These are phyloP conservation scores for Adiantum capillusveneris DNA, from an alignment of 75 land plant genomes.

Conservation along the genomic window DNA sequence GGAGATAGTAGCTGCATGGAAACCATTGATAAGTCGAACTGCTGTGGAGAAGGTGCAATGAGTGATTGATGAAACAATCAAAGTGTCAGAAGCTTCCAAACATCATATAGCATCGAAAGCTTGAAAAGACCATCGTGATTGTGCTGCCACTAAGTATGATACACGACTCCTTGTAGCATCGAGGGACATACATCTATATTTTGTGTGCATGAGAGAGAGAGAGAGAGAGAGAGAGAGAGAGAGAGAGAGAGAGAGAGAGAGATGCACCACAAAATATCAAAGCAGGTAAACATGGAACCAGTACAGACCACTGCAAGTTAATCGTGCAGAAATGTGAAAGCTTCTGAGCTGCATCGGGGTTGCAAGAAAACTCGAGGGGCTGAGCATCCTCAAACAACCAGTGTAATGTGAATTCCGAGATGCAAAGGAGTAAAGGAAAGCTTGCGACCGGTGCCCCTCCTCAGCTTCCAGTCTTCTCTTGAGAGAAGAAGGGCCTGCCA, in stretches of 20 bases:
- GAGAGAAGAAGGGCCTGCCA: background rate
- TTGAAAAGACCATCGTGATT: background rate
- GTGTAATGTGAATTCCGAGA: background rate
- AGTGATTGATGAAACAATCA: background rate
- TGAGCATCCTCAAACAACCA: background rate
- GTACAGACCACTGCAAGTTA: constrained; percentile 4
- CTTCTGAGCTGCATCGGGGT: background rate
- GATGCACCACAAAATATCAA: background rate
- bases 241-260: background rate
- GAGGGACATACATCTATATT: background rate
- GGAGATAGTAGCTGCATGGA: constrained; percentile 44
- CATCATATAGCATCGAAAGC: background rate
- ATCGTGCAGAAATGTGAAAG: background rate
- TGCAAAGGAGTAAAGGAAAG: background rate
- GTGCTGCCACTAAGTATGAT: no score
- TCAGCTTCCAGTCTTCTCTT: background rate
- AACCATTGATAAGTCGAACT: background rate
- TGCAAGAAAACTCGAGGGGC: background rate
- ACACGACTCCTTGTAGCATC: no score
- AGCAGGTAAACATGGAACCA: background rate
- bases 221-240: background rate
- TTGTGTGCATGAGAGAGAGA: background rate
- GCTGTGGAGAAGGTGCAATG: background rate
- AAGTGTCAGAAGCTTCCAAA: background rate
- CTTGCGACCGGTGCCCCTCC: background rate